Percentiles rank a stretch among this genome's conserved stretches.
phyloP scores from a whole-genome alignment of 2,329 filamentous ascomycete genomes.

The Colletotrichum sidae region DNA sequence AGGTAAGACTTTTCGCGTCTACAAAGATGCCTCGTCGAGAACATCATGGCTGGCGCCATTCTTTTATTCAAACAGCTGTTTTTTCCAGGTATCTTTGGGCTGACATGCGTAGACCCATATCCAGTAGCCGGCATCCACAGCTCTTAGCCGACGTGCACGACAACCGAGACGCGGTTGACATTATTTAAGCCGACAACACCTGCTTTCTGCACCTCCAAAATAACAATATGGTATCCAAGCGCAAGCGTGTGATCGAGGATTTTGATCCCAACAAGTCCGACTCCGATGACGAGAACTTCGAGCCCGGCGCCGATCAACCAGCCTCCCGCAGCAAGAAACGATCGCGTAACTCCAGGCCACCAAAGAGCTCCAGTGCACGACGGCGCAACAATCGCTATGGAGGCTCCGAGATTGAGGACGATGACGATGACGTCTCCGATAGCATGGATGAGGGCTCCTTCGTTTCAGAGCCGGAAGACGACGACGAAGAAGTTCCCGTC shows the following conservation, averaged over 20 bases:
- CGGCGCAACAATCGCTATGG: slow-evolving; percentile 59
- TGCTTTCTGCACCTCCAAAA: neutral
- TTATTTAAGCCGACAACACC: slow-evolving; percentile 2
- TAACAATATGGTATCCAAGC: slow-evolving; percentile 59
- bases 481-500: slow-evolving; percentile 53
- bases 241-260: slow-evolving; percentile 68
- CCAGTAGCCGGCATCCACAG: neutral
- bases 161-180: slow-evolving; percentile 22
- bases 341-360: slow-evolving; percentile 44
- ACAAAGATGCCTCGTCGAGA: neutral
- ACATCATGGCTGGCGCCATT: neutral
- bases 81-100: neutral
- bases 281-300: slow-evolving; percentile 74
- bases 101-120: too few species aligned
- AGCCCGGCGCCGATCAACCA: slow-evolving; percentile 60
- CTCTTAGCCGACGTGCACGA: slow-evolving; percentile 17
- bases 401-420: slow-evolving; percentile 73
- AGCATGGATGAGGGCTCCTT: slow-evolving; percentile 65
- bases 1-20: slow-evolving; percentile 24
- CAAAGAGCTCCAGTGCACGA: slow-evolving; percentile 52
- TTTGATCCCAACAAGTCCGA: slow-evolving; percentile 77
- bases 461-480: slow-evolving; percentile 52
- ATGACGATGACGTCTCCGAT: slow-evolving; percentile 67
- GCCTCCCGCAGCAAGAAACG: slow-evolving; percentile 54
- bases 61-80: neutral